Evolutionary conservation across 2,329 filamentous ascomycete species (phyloP).

Genomic region (Ophiostoma novo-ulmi): DNA sequence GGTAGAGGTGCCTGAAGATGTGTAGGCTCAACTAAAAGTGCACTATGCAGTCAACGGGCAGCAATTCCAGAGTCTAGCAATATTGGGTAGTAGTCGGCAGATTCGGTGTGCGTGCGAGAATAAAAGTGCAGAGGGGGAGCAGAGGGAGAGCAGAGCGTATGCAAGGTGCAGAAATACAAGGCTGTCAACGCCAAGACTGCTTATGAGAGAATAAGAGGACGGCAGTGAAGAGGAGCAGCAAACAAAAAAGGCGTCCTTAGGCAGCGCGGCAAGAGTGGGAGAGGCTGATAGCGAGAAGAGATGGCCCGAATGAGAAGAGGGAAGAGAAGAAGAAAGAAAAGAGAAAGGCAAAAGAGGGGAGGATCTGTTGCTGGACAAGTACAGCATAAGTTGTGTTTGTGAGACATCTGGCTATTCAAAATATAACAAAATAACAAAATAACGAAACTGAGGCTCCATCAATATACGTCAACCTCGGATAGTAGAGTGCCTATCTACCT

Average conservation of each 20-base stretch:
- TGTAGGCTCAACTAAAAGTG: neutral
- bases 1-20: neutral
- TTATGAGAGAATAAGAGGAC: neutral
- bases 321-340: neutral
- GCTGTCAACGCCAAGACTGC: neutral
- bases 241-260: neutral
- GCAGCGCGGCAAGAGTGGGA: too few species aligned
- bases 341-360: neutral
- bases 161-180: constrained; percentile 6
- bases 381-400: too few species aligned
- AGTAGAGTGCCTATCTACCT: too few species aligned
- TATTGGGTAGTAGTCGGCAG: neutral
- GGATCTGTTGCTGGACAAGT: too few species aligned
- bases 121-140: neutral
- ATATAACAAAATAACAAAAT: too few species aligned
- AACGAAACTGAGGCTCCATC: neutral
- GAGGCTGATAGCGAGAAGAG: too few species aligned
- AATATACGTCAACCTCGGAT: neutral
- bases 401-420: too few species aligned
- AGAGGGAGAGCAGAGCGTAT: neutral
- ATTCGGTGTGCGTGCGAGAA: neutral
- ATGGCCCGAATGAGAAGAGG: too few species aligned
- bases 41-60: neutral
- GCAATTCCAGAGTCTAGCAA: neutral
- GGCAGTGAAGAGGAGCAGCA: neutral